These are phyloP conservation scores for Porpolomopsis calyptriformis DNA, from an alignment of 768 basidiomycete genomes.

Conservation along the genomic window DNA sequence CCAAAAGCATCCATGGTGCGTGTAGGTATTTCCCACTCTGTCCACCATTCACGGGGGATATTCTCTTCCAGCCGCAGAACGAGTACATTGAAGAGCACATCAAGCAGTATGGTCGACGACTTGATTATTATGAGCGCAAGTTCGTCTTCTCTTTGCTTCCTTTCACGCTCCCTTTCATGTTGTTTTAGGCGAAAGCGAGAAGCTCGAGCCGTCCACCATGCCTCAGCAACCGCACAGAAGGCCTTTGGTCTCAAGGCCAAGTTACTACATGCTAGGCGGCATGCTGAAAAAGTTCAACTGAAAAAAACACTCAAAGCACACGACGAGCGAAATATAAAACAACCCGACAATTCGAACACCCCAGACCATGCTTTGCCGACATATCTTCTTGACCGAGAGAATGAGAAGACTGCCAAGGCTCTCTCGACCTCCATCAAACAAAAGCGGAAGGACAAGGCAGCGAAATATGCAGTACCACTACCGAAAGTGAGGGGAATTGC, in stretches of 20 bases:
- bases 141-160: slow-evolving; percentile 29
- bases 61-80: slow-evolving; percentile 46
- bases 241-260: slow-evolving; percentile 96
- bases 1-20: no score
- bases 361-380: slow-evolving; percentile 91
- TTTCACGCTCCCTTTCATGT: not conserved
- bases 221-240: slow-evolving; percentile 83
- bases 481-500: slow-evolving; percentile 97
- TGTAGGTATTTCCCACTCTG: no score
- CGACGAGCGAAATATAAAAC: slow-evolving; percentile 97
- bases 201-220: slow-evolving; percentile 64
- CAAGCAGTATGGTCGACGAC: slow-evolving; percentile 88
- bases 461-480: slow-evolving; percentile 92
- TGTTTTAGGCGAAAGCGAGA: slow-evolving; percentile 63
- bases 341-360: slow-evolving; percentile 70
- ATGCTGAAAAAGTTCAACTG: slow-evolving; percentile 96
- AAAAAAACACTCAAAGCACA: slow-evolving; percentile 99
- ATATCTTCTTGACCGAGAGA: slow-evolving; percentile 92
- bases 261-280: slow-evolving; percentile 91
- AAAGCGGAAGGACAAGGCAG: slow-evolving; percentile 97
- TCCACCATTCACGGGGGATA: no score
- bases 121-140: slow-evolving; percentile 96
- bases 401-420: slow-evolving; percentile 97
- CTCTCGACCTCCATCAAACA: slow-evolving; percentile 95
- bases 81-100: slow-evolving; percentile 99